These are phyloP conservation scores for Mucor circinelloides DNA, from an alignment of 371 early-diverging fungal genomes.

Conservation along the genomic window DNA sequence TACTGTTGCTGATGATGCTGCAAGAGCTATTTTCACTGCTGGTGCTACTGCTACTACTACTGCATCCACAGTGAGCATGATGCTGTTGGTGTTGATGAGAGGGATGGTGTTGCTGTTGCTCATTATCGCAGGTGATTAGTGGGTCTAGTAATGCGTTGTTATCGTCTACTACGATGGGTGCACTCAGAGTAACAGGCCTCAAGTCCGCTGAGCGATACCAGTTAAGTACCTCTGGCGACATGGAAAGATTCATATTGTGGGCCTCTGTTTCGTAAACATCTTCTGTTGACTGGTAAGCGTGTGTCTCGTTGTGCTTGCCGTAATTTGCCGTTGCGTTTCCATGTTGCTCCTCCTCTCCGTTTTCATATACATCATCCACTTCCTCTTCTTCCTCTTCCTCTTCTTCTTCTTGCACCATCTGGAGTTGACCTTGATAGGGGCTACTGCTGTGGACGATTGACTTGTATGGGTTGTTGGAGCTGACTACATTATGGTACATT, in stretches of 20 bases:
- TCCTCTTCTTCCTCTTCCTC: conserved; percentile 20
- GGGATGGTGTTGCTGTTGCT: background rate
- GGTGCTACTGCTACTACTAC: conserved; percentile 8
- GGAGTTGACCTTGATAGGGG: conserved; percentile 13
- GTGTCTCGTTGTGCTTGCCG: background rate
- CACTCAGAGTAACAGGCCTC: background rate
- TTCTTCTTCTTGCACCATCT: conserved; percentile 27
- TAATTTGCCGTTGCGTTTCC: background rate
- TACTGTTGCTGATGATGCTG: background rate
- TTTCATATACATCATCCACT: background rate
- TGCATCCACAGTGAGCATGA: background rate
- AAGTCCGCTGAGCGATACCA: conserved; percentile 41
- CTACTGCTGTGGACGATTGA: background rate
- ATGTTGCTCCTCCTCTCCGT: background rate
- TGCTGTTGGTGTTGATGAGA: background rate
- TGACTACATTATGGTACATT: conserved; percentile 12
- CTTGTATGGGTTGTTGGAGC: conserved; percentile 12
- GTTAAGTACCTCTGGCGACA: conserved; percentile 40
- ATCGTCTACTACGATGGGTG: background rate
- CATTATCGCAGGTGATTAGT: background rate
- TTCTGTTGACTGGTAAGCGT: conserved; percentile 3
- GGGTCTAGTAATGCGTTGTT: background rate
- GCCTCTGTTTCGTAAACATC: background rate
- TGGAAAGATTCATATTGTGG: conserved; percentile 11
- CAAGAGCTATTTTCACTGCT: conserved; percentile 12